Base-by-base conservation (phyloP, 176 grass and related monocot species). In the Saccharum officinarum region DNA sequence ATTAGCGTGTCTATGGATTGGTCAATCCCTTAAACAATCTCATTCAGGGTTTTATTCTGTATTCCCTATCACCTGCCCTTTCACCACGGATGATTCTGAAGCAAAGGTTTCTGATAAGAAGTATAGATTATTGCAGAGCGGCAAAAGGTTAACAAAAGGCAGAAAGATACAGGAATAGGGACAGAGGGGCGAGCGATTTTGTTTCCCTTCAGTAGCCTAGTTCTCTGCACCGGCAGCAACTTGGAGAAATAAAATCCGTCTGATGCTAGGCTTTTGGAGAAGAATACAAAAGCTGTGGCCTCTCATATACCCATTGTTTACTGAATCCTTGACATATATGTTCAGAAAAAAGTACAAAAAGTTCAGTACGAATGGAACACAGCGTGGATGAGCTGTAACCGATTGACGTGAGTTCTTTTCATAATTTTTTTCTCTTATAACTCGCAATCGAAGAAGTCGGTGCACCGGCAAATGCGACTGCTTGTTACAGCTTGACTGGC, bases 151-250 rank as follows among this genome's bases (percentile, higher is more conserved):
- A 59, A 60, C 14, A 72, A 67, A 83, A 72, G 45, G 33, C 67
- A 26, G 57, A 70, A 71, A 47, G 67, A n/a, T 37, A 18, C 84
- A 38, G 34, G 14, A 69, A 61, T 4, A 61, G 55, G 14, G 50
- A 54, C 54, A 82, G 59, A 81, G 22, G 28, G 54, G 71, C 41
- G 72, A 45, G 59, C 85, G 61, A 68, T 52, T 84, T 84, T 80
- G 84, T 80, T 75, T 73, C 61, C 1, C 8, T 10, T 42, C 14
- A 47, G 4, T 66, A 38, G 80, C 74, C 85, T 84, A 84, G 85
- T 91, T 80, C 80, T 91, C 85, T 70, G 84, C 75, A 87, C 80
- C 80, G 67, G 33, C 4, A 44, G 75, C 89, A 84, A 91, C 75
- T 91, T 87, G 85, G 75, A 33, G 69, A 91, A 87, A 90, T 42